Base-by-base conservation (phyloP, 306 rosid species). In the Castanea crenata region DNA sequence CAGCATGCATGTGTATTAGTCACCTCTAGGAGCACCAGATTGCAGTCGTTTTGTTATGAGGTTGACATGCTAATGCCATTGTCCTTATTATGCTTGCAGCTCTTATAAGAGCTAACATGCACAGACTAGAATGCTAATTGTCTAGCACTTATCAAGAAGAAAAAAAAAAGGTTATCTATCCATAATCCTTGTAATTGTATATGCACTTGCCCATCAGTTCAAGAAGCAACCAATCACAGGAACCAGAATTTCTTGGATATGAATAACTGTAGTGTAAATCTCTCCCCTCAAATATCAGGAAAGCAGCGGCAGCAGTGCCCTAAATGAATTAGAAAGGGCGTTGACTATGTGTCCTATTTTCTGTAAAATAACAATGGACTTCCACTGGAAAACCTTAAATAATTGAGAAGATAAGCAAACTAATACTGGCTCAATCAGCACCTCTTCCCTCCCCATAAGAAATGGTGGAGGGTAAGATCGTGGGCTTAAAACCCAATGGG, bases 141-240 rank as follows among this genome's bases (percentile, higher is more conserved):
- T 65, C 44, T 14, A 65, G 46, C n/a, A 32, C 44, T 29, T 14
- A 65, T 32, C 38, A 51, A 67, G 16, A 6, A 15, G 6, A 5
- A 64, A 16, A 3, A 27, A 12, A 62, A 62, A 15, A 5, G 8
- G 8, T 41, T 31, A 6, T 38, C 71, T 65, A 16, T 31, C 6
- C 21, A 65, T 32, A 32, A 65, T 41, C 23, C 46, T 32, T 31
- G 44, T 64, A 64, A 64, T n/a, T 64, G 70, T 32, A 64, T 11
- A 64, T 31, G 69, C 69, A 63, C 31, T 63, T 10, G n/a, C 16
- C 69, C 69, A 63, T 63, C 69, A 63, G 41, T 63, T 63, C 13
- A 31, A 64, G 21, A 31, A 64, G 70, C 70, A 64, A 64, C 31
- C 46, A 64, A 64, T 41, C 71, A 61, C 67, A 65, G 41, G 70